These are phyloP conservation scores for Leucocoprinus birnbaumii DNA, from an alignment of 768 basidiomycete species.

Conservation along the genomic window DNA sequence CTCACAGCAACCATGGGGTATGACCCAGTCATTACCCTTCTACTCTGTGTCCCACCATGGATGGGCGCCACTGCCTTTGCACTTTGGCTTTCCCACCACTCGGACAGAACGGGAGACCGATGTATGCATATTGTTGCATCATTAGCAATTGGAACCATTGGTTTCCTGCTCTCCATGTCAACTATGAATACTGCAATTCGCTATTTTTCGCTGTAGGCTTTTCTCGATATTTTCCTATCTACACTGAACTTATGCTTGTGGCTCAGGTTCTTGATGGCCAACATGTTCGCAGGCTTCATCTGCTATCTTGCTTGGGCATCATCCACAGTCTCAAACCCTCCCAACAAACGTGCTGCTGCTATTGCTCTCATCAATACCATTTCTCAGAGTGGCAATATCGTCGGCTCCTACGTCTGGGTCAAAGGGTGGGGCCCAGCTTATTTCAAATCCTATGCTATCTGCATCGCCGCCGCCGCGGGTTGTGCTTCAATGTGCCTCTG, in stretches of 20 bases:
- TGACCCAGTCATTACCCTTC: slow-evolving; percentile 57
- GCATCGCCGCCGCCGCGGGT: slow-evolving; percentile 53
- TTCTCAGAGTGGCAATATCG: slow-evolving; percentile 80
- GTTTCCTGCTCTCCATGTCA: slow-evolving; percentile 62
- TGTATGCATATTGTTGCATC: slow-evolving; percentile 62
- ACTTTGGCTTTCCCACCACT: slow-evolving; percentile 60
- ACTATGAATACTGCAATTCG: slow-evolving; percentile 62
- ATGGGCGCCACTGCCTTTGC: slow-evolving; percentile 56
- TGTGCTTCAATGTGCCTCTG: slow-evolving; percentile 47
- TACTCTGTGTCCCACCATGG: slow-evolving; percentile 60
- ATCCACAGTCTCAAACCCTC: slow-evolving; percentile 53
- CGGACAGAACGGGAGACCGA: slow-evolving; percentile 69
- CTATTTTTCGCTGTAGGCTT: slow-evolving; percentile 57
- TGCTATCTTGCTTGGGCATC: slow-evolving; percentile 56
- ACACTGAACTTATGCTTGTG: not conserved
- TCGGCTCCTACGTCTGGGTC: slow-evolving; percentile 81
- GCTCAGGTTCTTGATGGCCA: slow-evolving; percentile 72
- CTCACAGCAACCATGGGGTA: slow-evolving; percentile 68
- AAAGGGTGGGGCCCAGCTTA: slow-evolving; percentile 70
- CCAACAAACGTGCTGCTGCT: slow-evolving; percentile 87
- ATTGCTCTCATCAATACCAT: slow-evolving; percentile 82
- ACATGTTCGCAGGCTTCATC: slow-evolving; percentile 71
- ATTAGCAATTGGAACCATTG: slow-evolving; percentile 57
- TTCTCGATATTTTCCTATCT: not conserved
- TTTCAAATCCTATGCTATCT: slow-evolving; percentile 67